Conservation (phyloP, 2,329 filamentous ascomycete species). For the Macrophomina pseudophaseolina region DNA sequence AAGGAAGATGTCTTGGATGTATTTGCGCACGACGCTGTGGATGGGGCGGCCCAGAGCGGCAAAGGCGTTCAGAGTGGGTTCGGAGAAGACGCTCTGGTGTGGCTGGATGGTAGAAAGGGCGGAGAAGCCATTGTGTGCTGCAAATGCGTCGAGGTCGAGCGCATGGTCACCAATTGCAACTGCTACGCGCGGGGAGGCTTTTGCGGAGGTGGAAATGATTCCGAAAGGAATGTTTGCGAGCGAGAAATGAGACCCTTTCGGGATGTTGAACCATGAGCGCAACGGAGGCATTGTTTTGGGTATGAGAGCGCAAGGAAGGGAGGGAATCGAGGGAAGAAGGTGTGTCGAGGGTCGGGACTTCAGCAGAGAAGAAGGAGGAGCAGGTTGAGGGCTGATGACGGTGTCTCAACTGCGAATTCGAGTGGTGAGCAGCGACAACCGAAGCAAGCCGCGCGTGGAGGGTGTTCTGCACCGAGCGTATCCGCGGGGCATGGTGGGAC, state of each 20-base stretch:
- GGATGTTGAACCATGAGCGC: constrained; percentile 64
- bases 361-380: not conserved
- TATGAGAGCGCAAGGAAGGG: not conserved
- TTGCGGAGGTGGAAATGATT: constrained; percentile 70
- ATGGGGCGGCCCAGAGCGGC: constrained; percentile 71
- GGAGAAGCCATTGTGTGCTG: constrained; percentile 63
- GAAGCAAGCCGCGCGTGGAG: constrained; percentile 6
- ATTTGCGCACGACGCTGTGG: constrained; percentile 70
- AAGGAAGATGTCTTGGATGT: constrained; percentile 70
- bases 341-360: not conserved
- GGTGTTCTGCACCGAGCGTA: not conserved
- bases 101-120: constrained; percentile 62
- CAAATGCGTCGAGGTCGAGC: constrained; percentile 70
- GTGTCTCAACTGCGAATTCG: not conserved
- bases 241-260: constrained; percentile 70
- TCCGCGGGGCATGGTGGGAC: constrained; percentile 18
- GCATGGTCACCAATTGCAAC: constrained; percentile 75
- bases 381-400: too few relatives aligned
- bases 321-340: not conserved
- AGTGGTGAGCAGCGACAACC: not conserved
- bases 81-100: constrained; percentile 66
- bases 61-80: constrained; percentile 73
- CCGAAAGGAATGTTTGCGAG: constrained; percentile 84
- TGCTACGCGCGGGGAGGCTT: constrained; percentile 65
- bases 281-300: constrained; percentile 39